Conservation (phyloP, 75 land plant genomes). For the Gnetum montanum region DNA sequence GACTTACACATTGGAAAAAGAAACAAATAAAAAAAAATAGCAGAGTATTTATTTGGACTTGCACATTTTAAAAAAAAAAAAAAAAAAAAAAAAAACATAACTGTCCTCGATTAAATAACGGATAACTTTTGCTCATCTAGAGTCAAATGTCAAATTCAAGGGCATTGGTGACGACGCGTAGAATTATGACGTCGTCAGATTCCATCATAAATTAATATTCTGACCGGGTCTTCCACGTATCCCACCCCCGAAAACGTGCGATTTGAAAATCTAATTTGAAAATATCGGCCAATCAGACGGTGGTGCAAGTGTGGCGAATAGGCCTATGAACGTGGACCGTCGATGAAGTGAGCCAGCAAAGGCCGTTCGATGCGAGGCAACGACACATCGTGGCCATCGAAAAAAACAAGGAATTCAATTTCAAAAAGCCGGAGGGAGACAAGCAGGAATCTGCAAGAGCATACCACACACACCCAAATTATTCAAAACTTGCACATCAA, state of each 20-base stretch:
- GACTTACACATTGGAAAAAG: no score
- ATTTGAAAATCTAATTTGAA: background rate
- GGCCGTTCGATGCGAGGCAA: slow-evolving; percentile 22
- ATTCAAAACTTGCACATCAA: background rate
- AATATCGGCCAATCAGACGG: slow-evolving; percentile 36
- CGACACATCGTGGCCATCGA: slow-evolving; percentile 18
- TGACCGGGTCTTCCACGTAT: no score
- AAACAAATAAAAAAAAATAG: no score
- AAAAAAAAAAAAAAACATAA: no score
- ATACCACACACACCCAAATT: background rate
- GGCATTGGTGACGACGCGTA: no score
- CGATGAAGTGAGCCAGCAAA: slow-evolving; percentile 1
- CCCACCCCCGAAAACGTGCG: background rate
- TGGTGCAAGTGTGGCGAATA: background rate
- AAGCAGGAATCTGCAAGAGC: background rate
- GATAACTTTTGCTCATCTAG: no score
- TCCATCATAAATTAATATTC: no score
- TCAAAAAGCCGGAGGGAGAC: slow-evolving; percentile 34
- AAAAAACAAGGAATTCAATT: slow-evolving; percentile 41
- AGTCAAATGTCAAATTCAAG: no score
- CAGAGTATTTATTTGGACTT: no score
- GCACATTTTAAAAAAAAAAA: no score
- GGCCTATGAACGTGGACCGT: slow-evolving; percentile 42
- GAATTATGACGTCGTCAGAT: no score
- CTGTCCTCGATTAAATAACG: no score